Percentiles rank a stretch among this genome's conserved stretches.
Evolutionary conservation across 345 rosid genomes (phyloP).

Genomic region (Melaleuca quinquenervia): DNA sequence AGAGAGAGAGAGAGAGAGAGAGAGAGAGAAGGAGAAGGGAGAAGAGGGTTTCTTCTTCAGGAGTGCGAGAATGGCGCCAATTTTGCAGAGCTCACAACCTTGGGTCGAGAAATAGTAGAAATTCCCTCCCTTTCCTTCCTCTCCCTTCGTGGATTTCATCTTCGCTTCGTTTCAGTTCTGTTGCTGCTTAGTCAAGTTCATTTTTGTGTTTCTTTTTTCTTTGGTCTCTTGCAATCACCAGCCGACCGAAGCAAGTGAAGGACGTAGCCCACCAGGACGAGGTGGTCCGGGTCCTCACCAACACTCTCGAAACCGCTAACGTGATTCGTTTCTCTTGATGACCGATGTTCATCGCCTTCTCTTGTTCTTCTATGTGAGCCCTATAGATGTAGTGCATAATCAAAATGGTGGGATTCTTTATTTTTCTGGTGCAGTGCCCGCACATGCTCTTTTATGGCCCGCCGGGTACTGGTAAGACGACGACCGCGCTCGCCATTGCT

Average conservation of each 20-base stretch:
- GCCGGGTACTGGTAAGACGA: slow-evolving; percentile 95
- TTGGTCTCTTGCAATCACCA: slow-evolving; percentile 7
- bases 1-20: neutral
- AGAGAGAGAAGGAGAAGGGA: neutral
- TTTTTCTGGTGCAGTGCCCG: slow-evolving; percentile 43
- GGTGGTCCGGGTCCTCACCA: slow-evolving; percentile 95
- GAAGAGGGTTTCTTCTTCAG: neutral
- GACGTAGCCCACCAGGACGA: slow-evolving; percentile 97
- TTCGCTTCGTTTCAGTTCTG: neutral
- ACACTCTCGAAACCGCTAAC: slow-evolving; percentile 73
- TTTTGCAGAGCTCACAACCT: slow-evolving; percentile 73
- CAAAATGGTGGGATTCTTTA: neutral
- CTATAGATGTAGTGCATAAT: neutral
- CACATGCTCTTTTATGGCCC: slow-evolving; percentile 99
- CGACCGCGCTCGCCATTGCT: slow-evolving; percentile 92
- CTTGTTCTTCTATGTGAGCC: neutral
- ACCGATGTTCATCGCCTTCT: neutral
- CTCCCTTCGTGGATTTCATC: neutral
- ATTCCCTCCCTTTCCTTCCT: neutral
- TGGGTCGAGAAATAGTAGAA: slow-evolving; percentile 93
- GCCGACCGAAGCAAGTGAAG: slow-evolving; percentile 89
- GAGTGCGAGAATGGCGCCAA: slow-evolving; percentile 53
- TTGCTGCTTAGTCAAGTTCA: neutral
- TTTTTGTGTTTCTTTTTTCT: neutral
- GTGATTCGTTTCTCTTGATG: slow-evolving; percentile 13